Evolutionary conservation across 2,329 filamentous ascomycete genomes (phyloP), one percentile per base, ranked within the genome.

Genomic region (Orbilia blumenaviensis): DNA sequence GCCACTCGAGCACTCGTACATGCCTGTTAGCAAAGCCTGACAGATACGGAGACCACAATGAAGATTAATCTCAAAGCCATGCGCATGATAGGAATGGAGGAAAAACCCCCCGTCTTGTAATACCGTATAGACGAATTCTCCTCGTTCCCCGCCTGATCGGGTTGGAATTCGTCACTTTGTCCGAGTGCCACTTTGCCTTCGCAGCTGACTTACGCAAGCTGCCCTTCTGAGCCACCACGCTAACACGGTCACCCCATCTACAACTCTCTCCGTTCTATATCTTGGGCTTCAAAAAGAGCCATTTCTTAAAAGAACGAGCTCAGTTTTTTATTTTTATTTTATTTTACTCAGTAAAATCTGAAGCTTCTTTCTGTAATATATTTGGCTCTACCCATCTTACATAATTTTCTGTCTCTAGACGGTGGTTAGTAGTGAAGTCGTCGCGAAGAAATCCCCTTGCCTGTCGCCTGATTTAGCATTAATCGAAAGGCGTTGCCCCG

Each of bases 181-280:
- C 48, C 63, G 32, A 44, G 71, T 64, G 71, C 71, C 72, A 68
- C 72, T 64, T 36, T 52, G 58, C 63, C 64, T 48, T 68, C 72
- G 72, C 72, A 76, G 72, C 72, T 76, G 72, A 76, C 72, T 64
- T 76, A 76, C 72, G 72, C 60, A 76, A 68, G 64, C 72, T 50
- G 56, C 56, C 63, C 44, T 68, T 64, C 68, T 74, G 68, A 74
- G 68, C 68, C 68, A 74, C 68, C 71, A 41, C 68, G 27, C 60
- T 52, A 66, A n/a, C 46, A 64, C 29, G 25, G 38, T 34, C 61
- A 52, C 23, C 29, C 46, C 58, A 56, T 48, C 36, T 52, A 14
- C n/a, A 21, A n/a, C 54, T 42, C 58, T 16, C 36, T 32, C 25
- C 14, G 27, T 12, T 64, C 41, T 50, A 66, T 60, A 41, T 42